Evolutionary conservation across 208 protist genomes (phyloP), one percentile per base, ranked within the genome.

Genomic region (Herpetomonas samuelpessoai): DNA sequence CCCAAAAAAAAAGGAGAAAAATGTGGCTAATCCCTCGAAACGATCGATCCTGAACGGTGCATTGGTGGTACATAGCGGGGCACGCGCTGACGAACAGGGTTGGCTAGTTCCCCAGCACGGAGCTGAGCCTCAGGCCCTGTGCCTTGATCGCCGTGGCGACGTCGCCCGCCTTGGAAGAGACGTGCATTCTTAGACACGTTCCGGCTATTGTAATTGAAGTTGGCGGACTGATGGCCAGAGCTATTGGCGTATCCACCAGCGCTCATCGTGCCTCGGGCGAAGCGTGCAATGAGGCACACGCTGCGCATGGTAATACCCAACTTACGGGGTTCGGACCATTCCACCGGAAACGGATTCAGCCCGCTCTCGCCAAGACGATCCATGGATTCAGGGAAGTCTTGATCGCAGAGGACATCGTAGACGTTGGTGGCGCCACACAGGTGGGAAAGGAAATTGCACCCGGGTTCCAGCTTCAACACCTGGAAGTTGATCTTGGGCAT

Each of bases 301-400:
- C 79, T 84, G n/a, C 75, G 82, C 85, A 95, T 92, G 3, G 78
- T 77, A 22, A 95, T 81, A 14, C 88, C 85, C 28, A 95, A 71
- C 63, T 92, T 92, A 6, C 86, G 75, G 9, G 83, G 86, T 67
- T 95, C 85, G 14, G 83, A 83, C 86, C 88, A 95, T 39, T 83
- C 78, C n/a, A 95, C 85, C 0, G 88, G 85, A 63, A 95, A 92
- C 19, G 88, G 88, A 70, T 95, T 95, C 19, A 95, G 57, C n/a
- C 88, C 88, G 7, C 75, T 65, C 56, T 91, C 85, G 10, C 81
- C 85, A 12, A 95, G 58, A 3, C 81, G 77, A 51, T 95, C 83
- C 71, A 95, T 80, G 24, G 85, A 89, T 12, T 72, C 63, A 39
- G 83, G 83, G 52, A 89, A 95, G 70, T 95, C 88, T 60, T 88